Evolutionary conservation across 768 basidiomycete genomes (phyloP).

Genomic region (Pleurotus salmoneostramineus): DNA sequence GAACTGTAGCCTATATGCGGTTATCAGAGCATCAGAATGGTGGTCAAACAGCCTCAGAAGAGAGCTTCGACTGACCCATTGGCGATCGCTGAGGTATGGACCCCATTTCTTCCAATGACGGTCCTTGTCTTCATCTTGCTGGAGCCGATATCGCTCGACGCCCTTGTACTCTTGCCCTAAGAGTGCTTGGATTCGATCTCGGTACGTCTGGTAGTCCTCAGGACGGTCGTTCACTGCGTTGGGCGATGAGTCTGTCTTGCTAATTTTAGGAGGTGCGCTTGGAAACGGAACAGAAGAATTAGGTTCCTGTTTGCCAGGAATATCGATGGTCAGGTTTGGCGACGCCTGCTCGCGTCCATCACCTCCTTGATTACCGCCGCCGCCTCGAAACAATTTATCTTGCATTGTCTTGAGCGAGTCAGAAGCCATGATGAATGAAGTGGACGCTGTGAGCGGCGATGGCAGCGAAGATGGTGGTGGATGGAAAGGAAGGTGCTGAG

Average conservation of each 20-base stretch:
- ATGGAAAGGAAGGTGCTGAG: not conserved
- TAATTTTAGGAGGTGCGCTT: conserved; percentile 30
- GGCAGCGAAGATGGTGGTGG: not conserved
- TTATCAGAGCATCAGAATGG: not conserved
- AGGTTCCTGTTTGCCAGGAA: conserved; percentile 49
- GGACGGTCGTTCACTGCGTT: conserved; percentile 17
- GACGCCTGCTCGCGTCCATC: conserved; percentile 13
- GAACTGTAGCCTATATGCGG: conserved; percentile 78
- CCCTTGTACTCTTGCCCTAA: conserved; percentile 75
- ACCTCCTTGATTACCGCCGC: conserved; percentile 21
- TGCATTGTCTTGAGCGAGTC: conserved; percentile 61
- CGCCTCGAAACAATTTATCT: conserved; percentile 63
- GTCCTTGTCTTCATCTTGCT: conserved; percentile 75
- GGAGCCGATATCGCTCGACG: conserved; percentile 79
- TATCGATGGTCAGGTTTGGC: conserved; percentile 59
- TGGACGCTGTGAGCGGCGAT: no score
- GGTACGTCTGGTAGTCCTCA: conserved; percentile 34
- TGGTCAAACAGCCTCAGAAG: conserved; percentile 11
- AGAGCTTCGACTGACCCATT: conserved; percentile 67
- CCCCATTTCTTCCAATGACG: conserved; percentile 99
- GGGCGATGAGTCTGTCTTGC: conserved; percentile 32
- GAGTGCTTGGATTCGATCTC: conserved; percentile 59
- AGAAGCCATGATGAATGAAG: conserved; percentile 27
- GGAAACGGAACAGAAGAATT: conserved; percentile 39
- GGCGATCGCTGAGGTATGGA: conserved; percentile 93